phyloP scores from a whole-genome alignment of 2,329 filamentous ascomycete species.

The Exutisphaerella laricina region DNA sequence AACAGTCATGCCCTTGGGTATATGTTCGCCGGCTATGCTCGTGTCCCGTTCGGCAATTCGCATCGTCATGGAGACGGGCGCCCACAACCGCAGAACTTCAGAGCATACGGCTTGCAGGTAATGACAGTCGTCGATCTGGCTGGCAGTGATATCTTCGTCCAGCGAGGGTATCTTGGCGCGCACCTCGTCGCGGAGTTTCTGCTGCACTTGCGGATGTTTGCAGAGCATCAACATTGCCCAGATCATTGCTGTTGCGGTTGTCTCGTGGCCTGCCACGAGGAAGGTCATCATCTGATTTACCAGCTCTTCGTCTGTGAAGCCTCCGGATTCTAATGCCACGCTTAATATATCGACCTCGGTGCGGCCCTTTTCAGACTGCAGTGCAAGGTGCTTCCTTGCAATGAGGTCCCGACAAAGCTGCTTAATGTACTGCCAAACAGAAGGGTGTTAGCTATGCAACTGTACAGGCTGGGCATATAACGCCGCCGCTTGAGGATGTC shows the following conservation, averaged over 20 bases:
- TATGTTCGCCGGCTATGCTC: slow-evolving; percentile 55
- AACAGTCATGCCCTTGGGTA: slow-evolving; percentile 67
- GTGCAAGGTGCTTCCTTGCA: slow-evolving; percentile 57
- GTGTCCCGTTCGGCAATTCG: slow-evolving; percentile 62
- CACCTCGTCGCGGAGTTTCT: slow-evolving; percentile 47
- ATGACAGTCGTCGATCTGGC: slow-evolving; percentile 65
- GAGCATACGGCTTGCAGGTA: slow-evolving; percentile 76
- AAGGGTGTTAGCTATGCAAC: too few relatives aligned
- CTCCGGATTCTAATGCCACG: slow-evolving; percentile 69
- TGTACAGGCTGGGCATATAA: too few relatives aligned
- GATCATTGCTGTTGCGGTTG: slow-evolving; percentile 48
- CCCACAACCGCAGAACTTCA: slow-evolving; percentile 68
- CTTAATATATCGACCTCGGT: slow-evolving; percentile 69
- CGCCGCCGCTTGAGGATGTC: too few relatives aligned
- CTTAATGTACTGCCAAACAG: slow-evolving; percentile 62
- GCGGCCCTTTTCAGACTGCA: slow-evolving; percentile 41
- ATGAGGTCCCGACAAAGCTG: slow-evolving; percentile 61
- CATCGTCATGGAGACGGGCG: slow-evolving; percentile 65
- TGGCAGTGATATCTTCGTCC: slow-evolving; percentile 42
- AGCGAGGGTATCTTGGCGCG: slow-evolving; percentile 43
- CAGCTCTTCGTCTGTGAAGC: slow-evolving; percentile 72
- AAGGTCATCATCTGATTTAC: slow-evolving; percentile 62
- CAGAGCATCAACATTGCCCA: slow-evolving; percentile 52
- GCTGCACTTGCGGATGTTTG: slow-evolving; percentile 46
- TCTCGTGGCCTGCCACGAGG: slow-evolving; percentile 63